Evolutionary conservation across 805 yeast species (phyloP).

Genomic region (Pichia exigua): DNA sequence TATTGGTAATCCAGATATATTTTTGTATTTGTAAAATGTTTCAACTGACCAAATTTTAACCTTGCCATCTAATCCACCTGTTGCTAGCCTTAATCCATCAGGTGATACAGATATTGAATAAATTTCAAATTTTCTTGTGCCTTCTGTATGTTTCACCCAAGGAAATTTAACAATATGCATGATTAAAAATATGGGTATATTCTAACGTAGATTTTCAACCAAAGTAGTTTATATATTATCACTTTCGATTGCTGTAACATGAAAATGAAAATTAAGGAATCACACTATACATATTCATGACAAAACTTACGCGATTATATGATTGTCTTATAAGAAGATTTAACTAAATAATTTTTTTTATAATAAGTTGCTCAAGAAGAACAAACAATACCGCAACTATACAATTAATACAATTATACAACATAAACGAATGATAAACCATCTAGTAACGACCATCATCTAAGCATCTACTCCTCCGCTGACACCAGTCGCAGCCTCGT

Average conservation of each 20-base stretch:
- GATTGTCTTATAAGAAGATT: too few species aligned
- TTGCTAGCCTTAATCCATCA: slow-evolving; percentile 78
- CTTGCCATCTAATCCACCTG: slow-evolving; percentile 92
- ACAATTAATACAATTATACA: not conserved
- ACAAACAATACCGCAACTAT: not conserved
- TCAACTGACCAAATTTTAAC: slow-evolving; percentile 80
- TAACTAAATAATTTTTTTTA: too few species aligned
- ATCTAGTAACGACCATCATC: not conserved
- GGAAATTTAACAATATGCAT: slow-evolving; percentile 62
- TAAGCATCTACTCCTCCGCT: slow-evolving; percentile 7
- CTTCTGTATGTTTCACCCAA: slow-evolving; percentile 72
- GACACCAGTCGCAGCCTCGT: slow-evolving; percentile 11
- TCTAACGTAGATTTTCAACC: not conserved
- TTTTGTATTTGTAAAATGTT: slow-evolving; percentile 39
- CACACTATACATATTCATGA: not conserved
- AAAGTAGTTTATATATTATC: too few species aligned
- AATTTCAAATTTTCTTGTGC: slow-evolving; percentile 71
- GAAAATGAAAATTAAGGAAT: too few species aligned
- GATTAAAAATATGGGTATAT: not conserved
- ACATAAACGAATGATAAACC: not conserved
- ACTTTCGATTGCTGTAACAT: too few species aligned
- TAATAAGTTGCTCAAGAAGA: not conserved
- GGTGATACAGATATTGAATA: slow-evolving; percentile 76
- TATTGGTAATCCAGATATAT: slow-evolving; percentile 3
- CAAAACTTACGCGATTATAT: not conserved